These are phyloP conservation scores for Penicillium sp. DNA, from an alignment of 2,329 filamentous ascomycete species.

Conservation along the genomic window DNA sequence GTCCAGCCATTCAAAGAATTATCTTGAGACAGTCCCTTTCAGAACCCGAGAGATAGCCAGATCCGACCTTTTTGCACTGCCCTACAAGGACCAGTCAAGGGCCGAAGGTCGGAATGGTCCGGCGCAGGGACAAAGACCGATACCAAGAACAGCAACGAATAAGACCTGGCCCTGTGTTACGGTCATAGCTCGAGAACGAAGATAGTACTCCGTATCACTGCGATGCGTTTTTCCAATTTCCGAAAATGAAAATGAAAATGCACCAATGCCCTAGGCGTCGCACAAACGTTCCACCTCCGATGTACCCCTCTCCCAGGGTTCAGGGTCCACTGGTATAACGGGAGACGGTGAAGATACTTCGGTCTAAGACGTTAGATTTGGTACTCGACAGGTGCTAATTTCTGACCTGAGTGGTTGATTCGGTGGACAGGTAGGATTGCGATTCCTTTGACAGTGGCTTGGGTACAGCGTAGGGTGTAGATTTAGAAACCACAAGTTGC, in stretches of 20 bases:
- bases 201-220: background rate
- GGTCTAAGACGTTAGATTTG: too few relatives aligned
- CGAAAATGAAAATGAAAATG: background rate
- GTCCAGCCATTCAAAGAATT: background rate
- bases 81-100: background rate
- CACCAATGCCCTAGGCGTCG: background rate
- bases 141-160: background rate
- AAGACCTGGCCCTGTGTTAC: background rate
- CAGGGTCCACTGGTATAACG: constrained; percentile 1
- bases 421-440: too few relatives aligned
- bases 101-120: constrained; percentile 3
- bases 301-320: background rate
- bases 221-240: background rate
- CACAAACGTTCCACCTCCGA: background rate
- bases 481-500: too few relatives aligned
- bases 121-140: constrained; percentile 4
- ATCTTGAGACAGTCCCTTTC: background rate
- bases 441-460: too few relatives aligned
- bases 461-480: too few relatives aligned
- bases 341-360: too few relatives aligned
- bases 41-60: background rate
- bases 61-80: background rate
- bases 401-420: too few relatives aligned
- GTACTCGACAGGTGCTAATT: too few relatives aligned
- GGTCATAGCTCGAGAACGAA: background rate